Evolutionary conservation across 1,284 basidiomycete species (phyloP), one percentile per base, ranked within the genome.

Genomic region (Austroboletus niveus): DNA sequence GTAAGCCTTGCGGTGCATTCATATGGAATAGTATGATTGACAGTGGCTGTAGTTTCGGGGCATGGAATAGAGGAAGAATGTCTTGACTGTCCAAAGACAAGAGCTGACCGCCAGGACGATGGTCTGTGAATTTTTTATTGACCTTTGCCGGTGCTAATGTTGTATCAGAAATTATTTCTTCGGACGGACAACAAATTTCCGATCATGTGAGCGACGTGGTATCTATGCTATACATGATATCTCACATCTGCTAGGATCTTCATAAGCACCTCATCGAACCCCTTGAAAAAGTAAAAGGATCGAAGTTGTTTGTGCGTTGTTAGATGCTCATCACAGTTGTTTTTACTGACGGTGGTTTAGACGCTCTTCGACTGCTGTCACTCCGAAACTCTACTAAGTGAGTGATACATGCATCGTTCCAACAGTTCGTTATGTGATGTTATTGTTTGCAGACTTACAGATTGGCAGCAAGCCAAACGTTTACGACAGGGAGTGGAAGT

Each of bases 41-140:
- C 10, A 3, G 6, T 20, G 10, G 3, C 1, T 4, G 27, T 20
- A 62, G 71, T 56, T 46, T 68, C 70, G 1, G 74, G 72, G 0
- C 72, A 75, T 24, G 65, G 64, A 0, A 42, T 63, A 6, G 68
- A 69, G 17, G 55, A 59, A 29, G 48, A 55, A 3, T 60, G 60
- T 45, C 41, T 44, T 14, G 57, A 61, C 14, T 56, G 55, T n/a
- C 61, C 47, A 38, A 43, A 34, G 7, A 57, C 46, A 42, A 68
- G 69, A 50, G 65, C 64, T n/a, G 64, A 70, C 34, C 67, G 69
- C 8, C 53, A 52, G 47, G 67, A 77, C 30, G 69, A 68, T 54
- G 71, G 75, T 74, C 35, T 42, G 61, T 52, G 9, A 22, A 30
- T 5, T n/a, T 31, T 1, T 24, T 29, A 10, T 52, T 32, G 5